Base-by-base conservation (phyloP, 495 filamentous ascomycete species). In the Penicillium antarcticum region DNA sequence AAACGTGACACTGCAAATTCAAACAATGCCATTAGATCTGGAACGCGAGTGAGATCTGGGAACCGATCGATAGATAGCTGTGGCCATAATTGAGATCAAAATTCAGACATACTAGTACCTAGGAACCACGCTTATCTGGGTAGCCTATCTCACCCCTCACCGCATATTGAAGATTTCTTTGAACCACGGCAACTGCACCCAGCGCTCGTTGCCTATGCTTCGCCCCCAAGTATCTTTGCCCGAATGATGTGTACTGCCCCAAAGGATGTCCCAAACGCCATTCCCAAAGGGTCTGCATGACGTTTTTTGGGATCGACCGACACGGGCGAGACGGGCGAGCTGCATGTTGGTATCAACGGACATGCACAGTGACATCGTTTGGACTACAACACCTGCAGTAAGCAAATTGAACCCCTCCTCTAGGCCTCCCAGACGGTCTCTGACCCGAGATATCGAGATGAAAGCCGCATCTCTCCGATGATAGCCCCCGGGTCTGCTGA, bases 281-380 rank as follows among this genome's bases (percentile, higher is more conserved):
- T 29, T 7, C 26, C 16, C 7, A 21, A 10, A 18, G 35, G 46
- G 24, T 19, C 23, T 10, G 7, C 39, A 34, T 48, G 26, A 41
- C 16, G 24, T 40, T 14, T 14, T 16, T 2, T n/a, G 38, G 4
- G 9, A 21, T 9, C 26, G 9, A 23, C 10, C 29, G 16, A n/a
- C 6, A 29, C 21, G 13, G 32, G 26, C 5, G 26, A 29, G 6
- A 29, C 26, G 26, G 26, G 26, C 26, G 26, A 29, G 26, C 26
- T 29, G 26, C 26, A 29, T 7, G 5, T 29, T 29, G 5, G 26
- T 29, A 29, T 29, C 26, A 29, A 29, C 26, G 26, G 26, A 29
- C 26, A 34, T 48, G 46, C 46, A 24, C 10, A 12, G 37, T 49
- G 46, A 34, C 29, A 49, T 49, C 46, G 37, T 47, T 35, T 48